Evolutionary conservation across 2,329 filamentous ascomycete genomes (phyloP).

Genomic region (Colletotrichum siamense): DNA sequence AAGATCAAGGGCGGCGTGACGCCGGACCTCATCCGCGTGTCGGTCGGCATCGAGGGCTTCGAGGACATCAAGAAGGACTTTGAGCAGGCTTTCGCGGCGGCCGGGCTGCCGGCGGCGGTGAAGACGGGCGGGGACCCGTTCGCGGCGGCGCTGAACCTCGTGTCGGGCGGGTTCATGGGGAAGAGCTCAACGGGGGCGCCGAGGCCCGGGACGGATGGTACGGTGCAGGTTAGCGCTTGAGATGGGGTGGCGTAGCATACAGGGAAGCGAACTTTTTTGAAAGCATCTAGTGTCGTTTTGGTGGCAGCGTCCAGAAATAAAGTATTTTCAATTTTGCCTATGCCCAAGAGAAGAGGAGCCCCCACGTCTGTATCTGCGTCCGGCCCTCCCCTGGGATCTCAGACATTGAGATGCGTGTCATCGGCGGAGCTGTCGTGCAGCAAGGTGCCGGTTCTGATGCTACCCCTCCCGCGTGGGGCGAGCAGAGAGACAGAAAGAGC

Average conservation of each 20-base stretch:
- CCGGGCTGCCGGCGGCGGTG: neutral
- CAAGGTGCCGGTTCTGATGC: neutral
- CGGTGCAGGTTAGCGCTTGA: neutral
- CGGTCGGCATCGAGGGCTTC: conserved; percentile 66
- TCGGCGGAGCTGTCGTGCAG: neutral
- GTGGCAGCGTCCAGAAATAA: neutral
- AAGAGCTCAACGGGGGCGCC: conserved; percentile 15
- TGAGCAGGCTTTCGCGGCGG: conserved; percentile 55
- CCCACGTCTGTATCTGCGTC: neutral
- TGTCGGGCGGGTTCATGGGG: conserved; percentile 17
- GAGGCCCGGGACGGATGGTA: conserved; percentile 12
- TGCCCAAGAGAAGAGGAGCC: neutral
- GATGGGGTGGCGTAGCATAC: neutral
- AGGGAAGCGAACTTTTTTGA: neutral
- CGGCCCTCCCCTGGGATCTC: neutral
- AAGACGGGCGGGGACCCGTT: conserved; percentile 17
- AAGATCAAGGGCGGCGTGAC: conserved; percentile 70
- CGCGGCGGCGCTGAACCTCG: neutral
- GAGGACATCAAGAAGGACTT: conserved; percentile 77
- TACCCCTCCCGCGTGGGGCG: neutral
- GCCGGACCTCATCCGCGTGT: conserved; percentile 30
- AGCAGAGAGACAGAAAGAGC: neutral
- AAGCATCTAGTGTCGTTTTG: neutral
- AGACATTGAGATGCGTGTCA: neutral
- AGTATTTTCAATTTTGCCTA: neutral